Evolutionary conservation across 202 grass and related monocot genomes (phyloP).

Genomic region (Cymbopogon flexuosus): DNA sequence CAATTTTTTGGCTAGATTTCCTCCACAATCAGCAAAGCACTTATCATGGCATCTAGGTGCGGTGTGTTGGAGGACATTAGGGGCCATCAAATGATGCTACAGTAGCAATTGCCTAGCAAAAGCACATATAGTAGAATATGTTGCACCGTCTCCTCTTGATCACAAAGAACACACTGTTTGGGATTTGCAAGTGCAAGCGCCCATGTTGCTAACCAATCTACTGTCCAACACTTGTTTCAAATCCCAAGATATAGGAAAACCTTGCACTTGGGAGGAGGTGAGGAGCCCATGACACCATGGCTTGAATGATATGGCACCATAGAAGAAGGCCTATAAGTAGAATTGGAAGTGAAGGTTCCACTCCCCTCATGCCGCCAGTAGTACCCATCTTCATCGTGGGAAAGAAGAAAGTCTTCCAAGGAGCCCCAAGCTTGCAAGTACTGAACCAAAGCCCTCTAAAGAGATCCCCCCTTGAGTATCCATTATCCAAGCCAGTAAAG

Average conservation of each 20-base stretch:
- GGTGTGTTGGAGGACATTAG: no score
- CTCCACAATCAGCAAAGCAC: not conserved
- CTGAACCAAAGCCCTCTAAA: not conserved
- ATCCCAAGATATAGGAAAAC: not conserved
- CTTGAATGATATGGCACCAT: not conserved
- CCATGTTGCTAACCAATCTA: not conserved
- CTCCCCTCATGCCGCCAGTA: not conserved
- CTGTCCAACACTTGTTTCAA: not conserved
- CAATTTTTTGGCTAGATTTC: not conserved
- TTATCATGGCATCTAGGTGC: not conserved
- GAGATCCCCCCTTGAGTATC: not conserved
- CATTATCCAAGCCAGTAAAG: not conserved
- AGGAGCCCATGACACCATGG: not conserved
- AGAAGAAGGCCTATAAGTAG: not conserved
- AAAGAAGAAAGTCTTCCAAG: not conserved
- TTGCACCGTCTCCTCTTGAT: not conserved
- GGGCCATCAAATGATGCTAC: not conserved
- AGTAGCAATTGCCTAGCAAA: not conserved
- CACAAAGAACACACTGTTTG: not conserved
- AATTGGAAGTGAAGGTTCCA: not conserved
- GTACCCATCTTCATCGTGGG: not conserved
- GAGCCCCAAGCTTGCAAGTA: not conserved
- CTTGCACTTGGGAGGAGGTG: not conserved
- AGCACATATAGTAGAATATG: not conserved
- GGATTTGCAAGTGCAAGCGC: not conserved